These are phyloP conservation scores for Ceratobasidium sp. DNA, from an alignment of 1,284 basidiomycete genomes.

Conservation along the genomic window DNA sequence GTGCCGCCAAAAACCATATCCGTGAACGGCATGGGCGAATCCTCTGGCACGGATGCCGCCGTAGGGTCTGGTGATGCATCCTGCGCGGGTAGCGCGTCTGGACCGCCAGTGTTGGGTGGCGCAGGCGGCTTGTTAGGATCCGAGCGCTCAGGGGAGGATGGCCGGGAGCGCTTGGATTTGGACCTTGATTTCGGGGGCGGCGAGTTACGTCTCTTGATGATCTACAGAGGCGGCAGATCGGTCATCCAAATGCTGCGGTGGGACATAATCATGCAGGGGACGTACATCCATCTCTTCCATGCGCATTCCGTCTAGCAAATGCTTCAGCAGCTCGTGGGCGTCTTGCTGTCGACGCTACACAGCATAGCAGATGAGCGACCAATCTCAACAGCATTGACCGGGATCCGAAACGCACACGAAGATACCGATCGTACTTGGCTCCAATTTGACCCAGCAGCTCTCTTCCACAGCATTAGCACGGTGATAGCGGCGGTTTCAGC, in stretches of 20 bases:
- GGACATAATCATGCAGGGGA: conserved; percentile 41
- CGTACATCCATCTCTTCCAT: conserved; percentile 95
- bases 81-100: too few species aligned
- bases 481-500: neutral
- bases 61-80: neutral
- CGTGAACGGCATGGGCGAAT: conserved; percentile 77
- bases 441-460: conserved; percentile 78
- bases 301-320: conserved; percentile 91
- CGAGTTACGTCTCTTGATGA: conserved; percentile 82
- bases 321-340: conserved; percentile 91
- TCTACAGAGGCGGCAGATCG: conserved; percentile 59
- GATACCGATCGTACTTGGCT: conserved; percentile 91
- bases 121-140: too few species aligned
- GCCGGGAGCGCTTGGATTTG: too few species aligned
- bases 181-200: conserved; percentile 54
- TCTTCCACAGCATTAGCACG: conserved; percentile 53
- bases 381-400: conserved; percentile 48
- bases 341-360: conserved; percentile 85
- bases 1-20: conserved; percentile 92
- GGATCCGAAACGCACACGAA: conserved; percentile 65
- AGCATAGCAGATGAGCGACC: conserved; percentile 3
- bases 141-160: too few species aligned
- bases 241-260: neutral
- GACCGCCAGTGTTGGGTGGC: neutral
- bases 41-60: conserved; percentile 53